These are phyloP conservation scores for Puccinia coronata DNA, from an alignment of 1,284 basidiomycete genomes.

Conservation along the genomic window DNA sequence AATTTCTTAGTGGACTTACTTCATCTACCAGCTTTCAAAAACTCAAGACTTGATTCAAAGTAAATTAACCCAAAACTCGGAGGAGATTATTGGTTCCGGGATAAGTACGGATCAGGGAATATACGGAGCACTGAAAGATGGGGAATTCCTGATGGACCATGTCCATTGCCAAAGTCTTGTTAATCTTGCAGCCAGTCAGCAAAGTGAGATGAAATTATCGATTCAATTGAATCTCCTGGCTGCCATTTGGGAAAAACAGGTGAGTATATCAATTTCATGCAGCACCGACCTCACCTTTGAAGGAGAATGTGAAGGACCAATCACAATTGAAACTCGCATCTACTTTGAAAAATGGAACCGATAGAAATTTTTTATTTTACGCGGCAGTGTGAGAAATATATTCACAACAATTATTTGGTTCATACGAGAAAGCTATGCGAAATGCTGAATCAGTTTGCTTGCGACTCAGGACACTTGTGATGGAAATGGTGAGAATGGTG, in stretches of 20 bases:
- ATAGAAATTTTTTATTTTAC: slow-evolving; percentile 43
- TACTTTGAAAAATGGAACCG: background rate
- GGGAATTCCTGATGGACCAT: slow-evolving; percentile 37
- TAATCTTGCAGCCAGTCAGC: slow-evolving; percentile 22
- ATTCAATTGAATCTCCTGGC: slow-evolving; percentile 42
- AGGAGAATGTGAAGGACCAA: background rate
- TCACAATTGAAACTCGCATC: background rate
- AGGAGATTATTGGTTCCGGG: slow-evolving; percentile 40
- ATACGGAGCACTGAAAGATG: slow-evolving; percentile 44
- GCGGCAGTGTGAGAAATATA: slow-evolving; percentile 25
- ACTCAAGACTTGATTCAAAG: slow-evolving; percentile 47
- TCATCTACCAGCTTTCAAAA: slow-evolving; percentile 41
- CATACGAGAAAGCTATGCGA: background rate
- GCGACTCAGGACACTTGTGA: slow-evolving; percentile 22
- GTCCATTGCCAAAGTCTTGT: slow-evolving; percentile 5
- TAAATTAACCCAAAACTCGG: slow-evolving; percentile 30
- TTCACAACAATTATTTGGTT: background rate
- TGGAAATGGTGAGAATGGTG: slow-evolving; percentile 32
- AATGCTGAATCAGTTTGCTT: background rate
- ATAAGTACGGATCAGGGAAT: slow-evolving; percentile 43
- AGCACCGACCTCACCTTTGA: background rate
- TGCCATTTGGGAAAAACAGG: slow-evolving; percentile 48
- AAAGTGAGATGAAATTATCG: slow-evolving; percentile 48
- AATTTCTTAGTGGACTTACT: slow-evolving; percentile 46
- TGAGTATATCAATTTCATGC: background rate